A percentile compares a stretch with the other conserved stretches of the same genome.
These are phyloP conservation scores for Allium fistulosum DNA, from an alignment of 106 monocot species.

Conservation along the genomic window DNA sequence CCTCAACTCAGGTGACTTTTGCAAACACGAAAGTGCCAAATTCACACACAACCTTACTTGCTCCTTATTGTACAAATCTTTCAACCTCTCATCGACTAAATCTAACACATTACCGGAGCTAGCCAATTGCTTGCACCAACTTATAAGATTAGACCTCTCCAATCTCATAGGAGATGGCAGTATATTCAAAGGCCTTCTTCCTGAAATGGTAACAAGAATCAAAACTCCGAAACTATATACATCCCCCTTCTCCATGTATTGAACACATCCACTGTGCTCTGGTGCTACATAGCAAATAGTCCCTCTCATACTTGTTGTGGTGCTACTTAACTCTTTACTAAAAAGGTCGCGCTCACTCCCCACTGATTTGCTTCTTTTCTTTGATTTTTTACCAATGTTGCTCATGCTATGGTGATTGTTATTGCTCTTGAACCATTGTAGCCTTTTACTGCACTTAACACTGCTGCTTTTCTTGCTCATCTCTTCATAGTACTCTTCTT, in stretches of 20 bases:
- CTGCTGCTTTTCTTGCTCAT: slow-evolving; percentile 35
- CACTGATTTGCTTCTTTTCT: slow-evolving; percentile 24
- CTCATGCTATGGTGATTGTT: neutral
- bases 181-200: slow-evolving; percentile 71
- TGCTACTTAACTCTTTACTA: slow-evolving; percentile 71
- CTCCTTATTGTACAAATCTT: slow-evolving; percentile 39
- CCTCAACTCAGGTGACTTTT: slow-evolving; percentile 66
- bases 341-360: slow-evolving; percentile 48
- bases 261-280: slow-evolving; percentile 27
- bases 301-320: slow-evolving; percentile 79
- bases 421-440: slow-evolving; percentile 23
- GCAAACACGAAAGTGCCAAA: slow-evolving; percentile 70
- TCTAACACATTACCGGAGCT: slow-evolving; percentile 48
- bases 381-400: slow-evolving; percentile 17
- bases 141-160: slow-evolving; percentile 68
- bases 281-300: slow-evolving; percentile 85
- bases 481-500: slow-evolving; percentile 81
- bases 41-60: slow-evolving; percentile 55
- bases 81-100: slow-evolving; percentile 67
- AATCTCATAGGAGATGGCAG: slow-evolving; percentile 63
- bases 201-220: slow-evolving; percentile 69
- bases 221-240: slow-evolving; percentile 78
- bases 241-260: slow-evolving; percentile 67
- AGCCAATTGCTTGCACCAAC: slow-evolving; percentile 67
- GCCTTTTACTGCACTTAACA: slow-evolving; percentile 7